Evolutionary conservation across 352 stramenopile genomes (phyloP), one percentile per base, ranked within the genome.

Genomic region (Plasmopara viticola): DNA sequence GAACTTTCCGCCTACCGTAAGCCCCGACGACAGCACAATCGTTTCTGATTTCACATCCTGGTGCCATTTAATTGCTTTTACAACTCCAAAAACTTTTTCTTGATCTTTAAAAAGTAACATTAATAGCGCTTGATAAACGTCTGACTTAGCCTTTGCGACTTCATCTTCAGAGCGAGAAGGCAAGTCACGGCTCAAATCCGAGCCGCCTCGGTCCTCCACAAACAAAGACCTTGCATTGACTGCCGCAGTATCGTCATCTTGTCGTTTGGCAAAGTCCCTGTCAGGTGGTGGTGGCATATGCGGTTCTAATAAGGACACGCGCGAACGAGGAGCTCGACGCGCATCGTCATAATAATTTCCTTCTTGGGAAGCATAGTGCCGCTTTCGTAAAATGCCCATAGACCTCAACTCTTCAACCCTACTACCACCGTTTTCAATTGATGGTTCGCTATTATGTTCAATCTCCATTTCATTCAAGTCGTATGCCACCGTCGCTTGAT

Each of bases 61-160:
- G 50, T 72, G 58, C 78, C 76, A 89, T 10, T 62, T 53, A n/a
- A 87, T 72, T 0, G 17, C 48, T 47, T 66, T 53, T 2, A 86
- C 29, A 8, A 44, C 29, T 25, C 41, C 35, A 29, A 75, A 56
- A 47, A 85, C 57, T 7, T 67, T 61, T 7, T 77, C 50, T 34
- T 52, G 62, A 60, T 84, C 63, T 38, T 59, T 58, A 33, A 89
- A 79, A 29, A 88, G 51, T 35, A 73, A 53, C n/a, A 59, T 51
- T 44, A 91, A 44, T 12, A 91, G 41, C 44, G 83, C 68, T 40
- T 87, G 70, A 45, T 91, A 91, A 25, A 62, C 56, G 0, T 82
- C 71, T 4, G 82, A 77, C 35, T 68, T 70, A 30, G 63, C 53
- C 51, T 79, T 64, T n/a, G 70, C 48, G 6, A 61, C 45, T 53